A percentile compares a stretch with the other conserved stretches of the same genome.
phyloP scores from a whole-genome alignment of 2,329 filamentous ascomycete species.

The Nakataea oryzae region DNA sequence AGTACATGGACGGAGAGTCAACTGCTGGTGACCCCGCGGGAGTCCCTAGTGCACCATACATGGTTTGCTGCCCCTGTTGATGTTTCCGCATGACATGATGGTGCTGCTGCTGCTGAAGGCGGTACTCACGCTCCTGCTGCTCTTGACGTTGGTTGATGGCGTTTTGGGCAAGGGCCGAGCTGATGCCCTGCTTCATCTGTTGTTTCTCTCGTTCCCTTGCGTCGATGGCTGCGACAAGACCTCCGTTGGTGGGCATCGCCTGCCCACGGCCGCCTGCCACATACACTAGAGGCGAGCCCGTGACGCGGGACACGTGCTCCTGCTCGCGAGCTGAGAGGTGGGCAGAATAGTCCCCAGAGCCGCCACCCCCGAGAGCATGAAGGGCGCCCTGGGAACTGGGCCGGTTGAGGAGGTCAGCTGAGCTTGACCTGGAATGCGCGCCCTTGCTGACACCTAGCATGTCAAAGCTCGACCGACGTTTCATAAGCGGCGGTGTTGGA shows the following conservation, averaged over 20 bases:
- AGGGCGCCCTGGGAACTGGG: constrained; percentile 51
- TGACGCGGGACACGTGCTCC: constrained; percentile 76
- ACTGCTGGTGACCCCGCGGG: constrained; percentile 12
- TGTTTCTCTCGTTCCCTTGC: constrained; percentile 68
- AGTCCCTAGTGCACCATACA: constrained; percentile 11
- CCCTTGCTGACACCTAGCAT: constrained; percentile 16
- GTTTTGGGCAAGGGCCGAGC: constrained; percentile 61
- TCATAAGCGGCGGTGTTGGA: constrained; percentile 28
- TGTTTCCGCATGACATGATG: constrained; percentile 17
- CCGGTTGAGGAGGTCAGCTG: constrained; percentile 34
- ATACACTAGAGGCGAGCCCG: constrained; percentile 64
- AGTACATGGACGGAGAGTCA: constrained; percentile 2
- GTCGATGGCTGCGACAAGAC: constrained; percentile 71
- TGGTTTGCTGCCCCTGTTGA: constrained; percentile 20
- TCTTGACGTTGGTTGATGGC: constrained; percentile 58
- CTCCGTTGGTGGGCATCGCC: constrained; percentile 38
- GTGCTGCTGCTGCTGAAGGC: constrained; percentile 23
- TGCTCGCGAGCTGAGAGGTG: constrained; percentile 80
- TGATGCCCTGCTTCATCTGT: constrained; percentile 57
- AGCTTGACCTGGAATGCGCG: constrained; percentile 34
- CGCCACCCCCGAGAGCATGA: constrained; percentile 34
- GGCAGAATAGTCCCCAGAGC: constrained; percentile 26
- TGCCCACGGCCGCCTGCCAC: constrained; percentile 45
- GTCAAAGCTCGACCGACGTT: constrained; percentile 29
- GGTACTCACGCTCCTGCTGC: constrained; percentile 11